These are phyloP conservation scores for Gastrodia elata DNA, from an alignment of 106 monocot species.

Conservation along the genomic window DNA sequence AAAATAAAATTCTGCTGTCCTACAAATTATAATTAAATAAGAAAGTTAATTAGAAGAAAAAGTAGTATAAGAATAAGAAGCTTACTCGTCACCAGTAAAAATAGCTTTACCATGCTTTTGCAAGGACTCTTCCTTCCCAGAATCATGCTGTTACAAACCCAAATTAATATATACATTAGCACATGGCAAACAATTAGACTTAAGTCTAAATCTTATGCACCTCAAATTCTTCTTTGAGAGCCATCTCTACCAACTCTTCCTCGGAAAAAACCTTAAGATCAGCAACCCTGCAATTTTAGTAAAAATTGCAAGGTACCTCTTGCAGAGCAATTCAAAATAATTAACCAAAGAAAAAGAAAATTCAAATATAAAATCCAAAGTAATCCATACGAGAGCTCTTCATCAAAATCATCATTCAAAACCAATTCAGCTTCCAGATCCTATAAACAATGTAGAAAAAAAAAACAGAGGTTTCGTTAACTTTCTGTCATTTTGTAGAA, in stretches of 20 bases:
- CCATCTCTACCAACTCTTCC: slow-evolving; percentile 80
- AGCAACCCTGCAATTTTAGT: slow-evolving; percentile 42
- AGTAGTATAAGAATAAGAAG: neutral
- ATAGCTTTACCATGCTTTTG: neutral
- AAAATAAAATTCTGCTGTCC: too few species aligned
- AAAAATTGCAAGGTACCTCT: neutral
- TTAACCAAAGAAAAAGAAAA: neutral
- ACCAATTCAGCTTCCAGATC: slow-evolving; percentile 34
- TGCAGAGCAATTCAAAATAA: neutral
- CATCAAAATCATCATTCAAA: slow-evolving; percentile 27
- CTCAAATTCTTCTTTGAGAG: slow-evolving; percentile 49
- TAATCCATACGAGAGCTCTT: slow-evolving; percentile 42
- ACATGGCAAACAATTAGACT: neutral
- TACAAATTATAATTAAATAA: too few species aligned
- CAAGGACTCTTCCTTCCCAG: neutral
- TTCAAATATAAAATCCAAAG: neutral
- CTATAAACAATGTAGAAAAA: slow-evolving; percentile 12
- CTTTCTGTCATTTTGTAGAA: neutral
- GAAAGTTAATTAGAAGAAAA: neutral
- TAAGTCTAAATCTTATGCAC: slow-evolving; percentile 11
- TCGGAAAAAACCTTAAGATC: slow-evolving; percentile 73
- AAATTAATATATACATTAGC: neutral
- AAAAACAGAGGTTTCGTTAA: neutral
- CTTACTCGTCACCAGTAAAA: neutral
- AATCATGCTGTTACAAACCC: slow-evolving; percentile 7